A percentile compares a stretch with the other conserved stretches of the same genome.
Conservation (phyloP, 257 asterid genomes). For the Henckelia pumila region DNA sequence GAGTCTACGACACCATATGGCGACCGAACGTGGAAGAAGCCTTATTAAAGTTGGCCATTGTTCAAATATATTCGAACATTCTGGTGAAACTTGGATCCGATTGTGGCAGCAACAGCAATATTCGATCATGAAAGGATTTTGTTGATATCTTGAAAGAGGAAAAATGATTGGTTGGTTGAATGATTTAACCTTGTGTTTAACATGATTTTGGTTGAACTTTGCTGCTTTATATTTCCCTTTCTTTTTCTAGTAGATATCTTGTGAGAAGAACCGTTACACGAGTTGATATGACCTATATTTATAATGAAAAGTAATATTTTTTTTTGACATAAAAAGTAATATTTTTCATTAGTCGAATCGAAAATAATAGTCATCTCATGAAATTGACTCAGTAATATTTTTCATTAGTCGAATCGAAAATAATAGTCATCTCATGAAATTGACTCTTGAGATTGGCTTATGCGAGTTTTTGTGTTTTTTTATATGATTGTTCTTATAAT, state of each 20-base stretch:
- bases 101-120: background rate
- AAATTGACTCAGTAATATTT: too few relatives aligned
- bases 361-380: too few relatives aligned
- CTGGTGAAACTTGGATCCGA: background rate
- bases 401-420: too few relatives aligned
- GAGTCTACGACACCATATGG: slow-evolving; percentile 24
- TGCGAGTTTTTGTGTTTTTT: too few relatives aligned
- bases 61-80: background rate
- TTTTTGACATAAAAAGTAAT: too few relatives aligned
- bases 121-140: background rate
- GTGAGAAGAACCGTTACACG: too few relatives aligned
- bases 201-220: background rate
- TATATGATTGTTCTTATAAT: background rate
- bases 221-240: background rate
- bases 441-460: too few relatives aligned
- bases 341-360: too few relatives aligned
- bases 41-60: slow-evolving; percentile 31
- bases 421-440: too few relatives aligned
- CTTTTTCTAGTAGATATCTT: too few relatives aligned
- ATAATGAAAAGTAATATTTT: too few relatives aligned
- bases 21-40: slow-evolving; percentile 51
- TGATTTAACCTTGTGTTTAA: background rate
- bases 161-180: background rate
- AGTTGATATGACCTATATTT: too few relatives aligned
- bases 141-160: background rate